Base-by-base conservation (phyloP, 768 basidiomycete genomes). In the Podaxis carcinomalis region DNA sequence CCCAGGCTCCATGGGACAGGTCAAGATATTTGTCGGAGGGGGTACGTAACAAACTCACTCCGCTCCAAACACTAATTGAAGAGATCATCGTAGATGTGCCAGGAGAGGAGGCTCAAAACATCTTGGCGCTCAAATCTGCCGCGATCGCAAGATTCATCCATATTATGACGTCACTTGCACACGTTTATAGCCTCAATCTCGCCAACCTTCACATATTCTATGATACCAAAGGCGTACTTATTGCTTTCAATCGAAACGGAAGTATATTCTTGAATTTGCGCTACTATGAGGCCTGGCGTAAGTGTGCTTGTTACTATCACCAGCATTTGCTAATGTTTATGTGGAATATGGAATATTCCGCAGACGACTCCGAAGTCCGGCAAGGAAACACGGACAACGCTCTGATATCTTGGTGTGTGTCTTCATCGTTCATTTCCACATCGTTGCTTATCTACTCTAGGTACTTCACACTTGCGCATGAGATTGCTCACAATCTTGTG, bases 381-480 rank as follows among this genome's bases (percentile, higher is more conserved):
- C 68, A 66, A 10, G 89, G 86, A 1, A 71, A 79, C 1, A 67
- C 79, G 25, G 74, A 74, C 14, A 78, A 87, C 35, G 93, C 96
- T 0, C 85, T 87, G 62, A 88, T 90, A 35, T 92, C 92, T 13
- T 96, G 93, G 91, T 90, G 23, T 68, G 49, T 51, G 0, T 9
- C 51, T 25, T 40, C 27, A 27, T 14, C 16, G 37, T 35, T 53
- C 40, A 19, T 56, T 32, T 21, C 27, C 46, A 13, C 23, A 49
- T 28, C 19, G 47, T 35, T 37, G 4, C 52, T 46, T 16, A 51
- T 42, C 49, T 37, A n/a, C 25, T 28, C 7, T 52, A 90, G 90
- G 91, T 99, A 89, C 73, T 93, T 95, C 68, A 88, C 90, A 0
- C 80, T 97, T 13, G 94, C 95, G 0, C 96, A 97, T 70, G 94